phyloP scores from a whole-genome alignment of 495 filamentous ascomycete genomes.

The Emericellopsis terricola region DNA sequence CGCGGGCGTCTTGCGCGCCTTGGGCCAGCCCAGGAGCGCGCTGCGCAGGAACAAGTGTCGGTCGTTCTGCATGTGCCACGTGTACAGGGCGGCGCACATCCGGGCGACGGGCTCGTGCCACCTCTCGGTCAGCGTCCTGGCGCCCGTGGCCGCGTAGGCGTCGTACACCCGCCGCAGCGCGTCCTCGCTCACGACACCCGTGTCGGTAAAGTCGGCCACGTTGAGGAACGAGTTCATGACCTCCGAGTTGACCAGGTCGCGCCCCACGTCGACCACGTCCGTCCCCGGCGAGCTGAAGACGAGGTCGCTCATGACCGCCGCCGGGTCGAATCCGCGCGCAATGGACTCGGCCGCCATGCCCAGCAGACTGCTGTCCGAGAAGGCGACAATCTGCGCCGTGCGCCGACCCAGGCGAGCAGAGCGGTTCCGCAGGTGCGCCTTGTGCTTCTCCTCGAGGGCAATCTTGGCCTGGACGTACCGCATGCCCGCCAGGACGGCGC shows the following conservation, averaged over 20 bases:
- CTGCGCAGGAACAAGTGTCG: conserved; percentile 12
- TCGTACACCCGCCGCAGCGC: conserved; percentile 12
- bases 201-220: conserved; percentile 13
- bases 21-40: conserved; percentile 12
- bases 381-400: conserved; percentile 8
- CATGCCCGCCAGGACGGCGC: conserved; percentile 8
- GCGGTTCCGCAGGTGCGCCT: conserved; percentile 4
- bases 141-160: conserved; percentile 11
- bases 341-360: conserved; percentile 15
- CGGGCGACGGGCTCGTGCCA: conserved; percentile 11
- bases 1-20: conserved; percentile 7
- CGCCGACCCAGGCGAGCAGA: conserved; percentile 7
- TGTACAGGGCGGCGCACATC: conserved; percentile 11
- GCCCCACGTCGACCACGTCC: conserved; percentile 17
- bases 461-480: conserved; percentile 12
- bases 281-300: conserved; percentile 13
- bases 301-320: conserved; percentile 10
- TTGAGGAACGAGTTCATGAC: conserved; percentile 16
- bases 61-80: conserved; percentile 15
- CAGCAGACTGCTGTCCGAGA: conserved; percentile 14
- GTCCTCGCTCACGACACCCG: conserved; percentile 13
- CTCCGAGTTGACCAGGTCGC: conserved; percentile 15
- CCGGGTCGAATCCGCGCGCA: conserved; percentile 13
- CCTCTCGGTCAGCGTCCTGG: conserved; percentile 9
- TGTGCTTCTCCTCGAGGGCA: conserved; percentile 6